Conservation (phyloP, 1,284 basidiomycete species). For the Meripilus lineatus region DNA sequence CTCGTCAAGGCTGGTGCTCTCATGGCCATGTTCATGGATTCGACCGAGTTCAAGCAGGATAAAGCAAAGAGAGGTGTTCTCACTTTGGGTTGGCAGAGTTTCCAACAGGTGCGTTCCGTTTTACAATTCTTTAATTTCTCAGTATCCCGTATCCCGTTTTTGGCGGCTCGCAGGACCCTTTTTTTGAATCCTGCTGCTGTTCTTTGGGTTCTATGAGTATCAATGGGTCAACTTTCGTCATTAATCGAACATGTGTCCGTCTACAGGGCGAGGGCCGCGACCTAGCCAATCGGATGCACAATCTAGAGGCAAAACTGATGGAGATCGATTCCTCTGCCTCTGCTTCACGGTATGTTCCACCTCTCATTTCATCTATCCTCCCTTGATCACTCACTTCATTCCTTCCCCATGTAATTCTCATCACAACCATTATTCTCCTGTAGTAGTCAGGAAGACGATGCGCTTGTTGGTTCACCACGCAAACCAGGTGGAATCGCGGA, state of each 20-base stretch:
- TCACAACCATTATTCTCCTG: constrained; percentile 15
- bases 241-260: no score
- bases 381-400: no score
- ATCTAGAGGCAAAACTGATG: constrained; percentile 54
- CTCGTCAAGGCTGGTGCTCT: constrained; percentile 59
- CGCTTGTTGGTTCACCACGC: constrained; percentile 31
- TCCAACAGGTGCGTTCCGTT: constrained; percentile 46
- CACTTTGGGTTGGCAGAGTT: constrained; percentile 52
- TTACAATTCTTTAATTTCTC: background rate
- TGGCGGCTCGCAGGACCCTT: no score
- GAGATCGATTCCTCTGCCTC: constrained; percentile 46
- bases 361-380: constrained; percentile 3
- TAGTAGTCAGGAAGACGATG: constrained; percentile 14
- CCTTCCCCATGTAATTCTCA: constrained; percentile 9
- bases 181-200: no score
- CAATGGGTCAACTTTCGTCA: no score
- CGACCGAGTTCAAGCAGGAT: constrained; percentile 50
- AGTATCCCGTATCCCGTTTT: no score
- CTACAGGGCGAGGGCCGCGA: constrained; percentile 47
- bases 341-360: constrained; percentile 36
- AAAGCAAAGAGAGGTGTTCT: constrained; percentile 42
- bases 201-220: no score
- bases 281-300: constrained; percentile 40
- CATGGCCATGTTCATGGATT: constrained; percentile 50
- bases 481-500: constrained; percentile 62